These are phyloP conservation scores for Botrytis medusae DNA, from an alignment of 2,329 filamentous ascomycete species.

Conservation along the genomic window DNA sequence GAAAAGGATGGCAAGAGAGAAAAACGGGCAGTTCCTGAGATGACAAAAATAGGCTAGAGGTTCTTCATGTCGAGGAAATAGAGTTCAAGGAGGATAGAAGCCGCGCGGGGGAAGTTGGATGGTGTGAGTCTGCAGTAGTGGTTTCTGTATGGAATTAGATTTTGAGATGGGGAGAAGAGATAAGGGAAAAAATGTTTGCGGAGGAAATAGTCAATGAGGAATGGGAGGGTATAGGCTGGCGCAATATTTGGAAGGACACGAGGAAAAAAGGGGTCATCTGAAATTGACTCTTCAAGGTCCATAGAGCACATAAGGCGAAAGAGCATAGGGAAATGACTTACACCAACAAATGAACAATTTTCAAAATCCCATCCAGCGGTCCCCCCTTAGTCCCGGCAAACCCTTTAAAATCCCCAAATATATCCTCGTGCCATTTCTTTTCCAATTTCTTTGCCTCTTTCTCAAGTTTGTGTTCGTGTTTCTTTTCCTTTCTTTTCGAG, in stretches of 20 bases:
- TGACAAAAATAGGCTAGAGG: not conserved
- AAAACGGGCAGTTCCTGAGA: not conserved
- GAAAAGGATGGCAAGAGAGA: not conserved
- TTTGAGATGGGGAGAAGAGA: not conserved
- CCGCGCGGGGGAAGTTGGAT: constrained; percentile 30
- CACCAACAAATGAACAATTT: constrained; percentile 37
- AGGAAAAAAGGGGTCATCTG: not conserved
- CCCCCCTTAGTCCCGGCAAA: constrained; percentile 34
- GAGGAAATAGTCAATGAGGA: not conserved
- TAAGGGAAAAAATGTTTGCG: not conserved
- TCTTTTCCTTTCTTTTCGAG: not conserved
- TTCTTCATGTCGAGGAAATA: constrained; percentile 36
- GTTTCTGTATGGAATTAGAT: constrained; percentile 29
- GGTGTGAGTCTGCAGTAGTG: constrained; percentile 37
- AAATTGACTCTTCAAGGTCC: not conserved
- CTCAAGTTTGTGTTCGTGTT: not conserved
- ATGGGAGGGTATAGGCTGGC: no score
- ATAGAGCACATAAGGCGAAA: not conserved
- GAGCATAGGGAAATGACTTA: constrained; percentile 27
- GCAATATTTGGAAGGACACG: not conserved
- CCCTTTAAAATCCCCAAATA: constrained; percentile 34
- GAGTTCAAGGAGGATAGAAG: constrained; percentile 35
- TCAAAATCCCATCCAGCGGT: constrained; percentile 36
- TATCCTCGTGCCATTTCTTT: constrained; percentile 28
- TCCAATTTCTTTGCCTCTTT: constrained; percentile 11